Base-by-base conservation (phyloP, 495 filamentous ascomycete species). In the Aspergillus leporis region DNA sequence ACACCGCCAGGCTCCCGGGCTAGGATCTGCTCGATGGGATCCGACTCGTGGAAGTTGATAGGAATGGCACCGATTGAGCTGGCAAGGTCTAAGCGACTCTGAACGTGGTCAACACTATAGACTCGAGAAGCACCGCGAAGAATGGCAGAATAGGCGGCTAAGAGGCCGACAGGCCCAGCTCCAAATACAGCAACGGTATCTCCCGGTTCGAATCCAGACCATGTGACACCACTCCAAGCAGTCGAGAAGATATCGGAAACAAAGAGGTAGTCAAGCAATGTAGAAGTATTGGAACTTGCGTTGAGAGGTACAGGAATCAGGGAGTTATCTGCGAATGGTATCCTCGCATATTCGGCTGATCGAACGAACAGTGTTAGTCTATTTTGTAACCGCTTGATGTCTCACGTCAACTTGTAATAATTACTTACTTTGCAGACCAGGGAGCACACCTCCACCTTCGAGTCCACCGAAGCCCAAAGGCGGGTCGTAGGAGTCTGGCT, bases 141-240 rank as follows among this genome's bases (percentile, higher is more conserved):
- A 7, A 73, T 55, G 5, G 70, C 79, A 16, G 68, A 76, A 60
- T 85, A 82, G 7, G 81, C 80, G 1, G 74, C 72, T 69, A 83
- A 75, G 2, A 83, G 63, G 3, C 81, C 81, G 1, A 83, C 78
- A 2, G 79, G 80, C 13, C 76, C 69, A 5, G 66, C 64, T 1
- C 67, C 65, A 52, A 68, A 70, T 6, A 83, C 72, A 2, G 78
- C 79, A 18, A 83, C 73, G 16, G 60, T 71, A 43, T 84, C 80
- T 10, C 81, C 78, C 8, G 78, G 65, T 34, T 69, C 38, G 66
- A 83, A 83, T 9, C 77, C 76, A 4, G 76, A 72, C 41, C 79
- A 72, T 6, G 65, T 67, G 45, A 84, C 53, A 3, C 74, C 80
- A 49, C 7, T 54, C 64, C 45, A 43, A 3, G 30, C 56, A 5